Evolutionary conservation across 805 yeast genomes (phyloP), one percentile per base, ranked within the genome.

Genomic region (Maudiozyma turicensis): DNA sequence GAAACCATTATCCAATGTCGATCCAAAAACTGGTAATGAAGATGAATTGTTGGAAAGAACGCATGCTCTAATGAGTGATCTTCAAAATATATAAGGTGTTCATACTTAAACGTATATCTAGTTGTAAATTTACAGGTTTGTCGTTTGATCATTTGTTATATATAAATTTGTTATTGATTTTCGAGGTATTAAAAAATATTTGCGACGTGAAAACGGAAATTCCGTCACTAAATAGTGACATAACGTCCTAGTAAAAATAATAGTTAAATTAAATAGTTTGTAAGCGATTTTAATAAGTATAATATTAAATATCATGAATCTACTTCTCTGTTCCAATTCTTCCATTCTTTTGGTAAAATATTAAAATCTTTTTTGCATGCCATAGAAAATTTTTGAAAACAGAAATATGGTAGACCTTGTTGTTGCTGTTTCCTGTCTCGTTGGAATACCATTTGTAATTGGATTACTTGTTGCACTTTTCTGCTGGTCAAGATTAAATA

Each of bases 341-440:
- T 20, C 26, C 26, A 20, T 20, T 20, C 26, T 20, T 20, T 20
- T 20, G 26, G 26, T 20, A 20, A 20, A 20, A 20, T 20, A 20
- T 20, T 20, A 20, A 20, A 20, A 20, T 4, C 4, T 20, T 20
- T 20, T 20, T 20, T 20, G 26, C 26, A 20, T 20, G 26, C 26
- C 4, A 3, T 20, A 20, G 26, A 20, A 20, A 20, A 20, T 20
- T 20, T 20, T 20, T 20, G 6, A 35, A n/a, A 35, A 14, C 14
- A 33, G 13, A 15, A 46, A 34, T 29, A 50, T 53, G 55, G 34
- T 46, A 13, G 39, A 42, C 43, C 46, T 49, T 1, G 58, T 65
- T 1, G 52, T 70, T 8, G 76, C 79, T 1, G 80, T 76, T 3
- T 80, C 80, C 2, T 71, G 77, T 52, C 77, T 80, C 3, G 75